phyloP scores from a whole-genome alignment of 2,329 filamentous ascomycete species.

The Fusarium lateritium region DNA sequence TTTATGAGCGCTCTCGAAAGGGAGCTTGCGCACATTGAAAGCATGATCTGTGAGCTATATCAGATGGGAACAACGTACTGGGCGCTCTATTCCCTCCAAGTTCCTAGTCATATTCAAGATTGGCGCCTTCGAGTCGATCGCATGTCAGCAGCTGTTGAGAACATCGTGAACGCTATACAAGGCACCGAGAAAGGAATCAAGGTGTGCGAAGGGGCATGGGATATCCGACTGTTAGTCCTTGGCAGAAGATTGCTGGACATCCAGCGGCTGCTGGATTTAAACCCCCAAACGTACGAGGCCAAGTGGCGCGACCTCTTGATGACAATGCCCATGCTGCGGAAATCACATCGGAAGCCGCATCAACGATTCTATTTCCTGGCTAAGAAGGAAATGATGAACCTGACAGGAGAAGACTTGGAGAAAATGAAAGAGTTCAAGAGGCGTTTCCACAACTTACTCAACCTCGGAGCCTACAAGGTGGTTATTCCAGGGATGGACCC shows the following conservation, averaged over 20 bases:
- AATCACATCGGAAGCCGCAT: constrained; percentile 33
- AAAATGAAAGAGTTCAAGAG: constrained; percentile 31
- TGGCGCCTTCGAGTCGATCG: constrained; percentile 15
- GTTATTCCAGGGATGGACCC: constrained; percentile 25
- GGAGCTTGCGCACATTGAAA: constrained; percentile 42
- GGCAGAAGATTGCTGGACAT: constrained; percentile 27
- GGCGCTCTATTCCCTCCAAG: constrained; percentile 20
- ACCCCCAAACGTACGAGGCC: constrained; percentile 4
- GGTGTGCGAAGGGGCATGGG: constrained; percentile 31
- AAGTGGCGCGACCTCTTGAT: constrained; percentile 44
- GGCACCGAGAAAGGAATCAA: constrained; percentile 8
- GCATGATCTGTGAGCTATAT: constrained; percentile 46
- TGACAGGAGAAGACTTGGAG: constrained; percentile 24
- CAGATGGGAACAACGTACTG: constrained; percentile 29
- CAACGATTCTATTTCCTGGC: constrained; percentile 42
- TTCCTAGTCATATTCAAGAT: constrained; percentile 4
- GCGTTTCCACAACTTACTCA: constrained; percentile 21
- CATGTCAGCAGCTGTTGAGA: constrained; percentile 6
- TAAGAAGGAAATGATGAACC: constrained; percentile 42
- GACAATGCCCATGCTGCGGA: constrained; percentile 47
- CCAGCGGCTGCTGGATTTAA: constrained; percentile 20
- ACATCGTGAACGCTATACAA: background rate
- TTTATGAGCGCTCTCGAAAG: constrained; percentile 22
- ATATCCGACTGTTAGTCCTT: constrained; percentile 20
- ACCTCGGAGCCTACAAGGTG: constrained; percentile 38